These are phyloP conservation scores for Dryas alaskensis DNA, from an alignment of 306 rosid species.

Conservation along the genomic window DNA sequence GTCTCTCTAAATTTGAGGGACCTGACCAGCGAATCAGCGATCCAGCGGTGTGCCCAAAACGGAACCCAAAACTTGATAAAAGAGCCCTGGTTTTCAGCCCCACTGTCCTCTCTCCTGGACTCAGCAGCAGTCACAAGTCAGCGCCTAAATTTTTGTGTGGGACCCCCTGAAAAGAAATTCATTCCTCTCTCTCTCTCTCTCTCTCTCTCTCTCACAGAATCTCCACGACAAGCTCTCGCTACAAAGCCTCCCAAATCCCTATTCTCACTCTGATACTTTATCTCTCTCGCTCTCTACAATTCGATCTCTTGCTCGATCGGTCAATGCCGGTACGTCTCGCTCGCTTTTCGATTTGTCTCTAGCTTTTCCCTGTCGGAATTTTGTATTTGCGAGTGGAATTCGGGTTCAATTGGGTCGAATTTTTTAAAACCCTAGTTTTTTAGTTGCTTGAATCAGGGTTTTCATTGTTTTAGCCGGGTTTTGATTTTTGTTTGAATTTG, in stretches of 20 bases:
- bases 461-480: background rate
- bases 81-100: conserved; percentile 39
- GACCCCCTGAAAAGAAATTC: conserved; percentile 25
- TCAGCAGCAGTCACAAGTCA: conserved; percentile 2
- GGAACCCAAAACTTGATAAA: conserved; percentile 26
- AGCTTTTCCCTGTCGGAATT: conserved; percentile 19
- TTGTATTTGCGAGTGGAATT: background rate
- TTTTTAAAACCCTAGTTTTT: conserved; percentile 50
- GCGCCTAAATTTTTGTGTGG: conserved; percentile 31
- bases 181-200: background rate
- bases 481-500: background rate
- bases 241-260: conserved; percentile 12
- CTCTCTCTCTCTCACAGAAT: conserved; percentile 19
- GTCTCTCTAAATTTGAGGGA: background rate
- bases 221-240: conserved; percentile 32
- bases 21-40: background rate
- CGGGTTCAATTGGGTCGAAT: conserved; percentile 17
- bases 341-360: conserved; percentile 15
- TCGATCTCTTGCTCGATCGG: conserved; percentile 43
- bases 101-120: background rate
- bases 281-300: conserved; percentile 25
- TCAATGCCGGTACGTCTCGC: conserved; percentile 62
- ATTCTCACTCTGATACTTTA: conserved; percentile 2
- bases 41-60: background rate
- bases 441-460: conserved; percentile 19